Evolutionary conservation across 2,329 filamentous ascomycete species (phyloP), one percentile per base, ranked within the genome.

Genomic region (Neopestalotiopsis clavispora): DNA sequence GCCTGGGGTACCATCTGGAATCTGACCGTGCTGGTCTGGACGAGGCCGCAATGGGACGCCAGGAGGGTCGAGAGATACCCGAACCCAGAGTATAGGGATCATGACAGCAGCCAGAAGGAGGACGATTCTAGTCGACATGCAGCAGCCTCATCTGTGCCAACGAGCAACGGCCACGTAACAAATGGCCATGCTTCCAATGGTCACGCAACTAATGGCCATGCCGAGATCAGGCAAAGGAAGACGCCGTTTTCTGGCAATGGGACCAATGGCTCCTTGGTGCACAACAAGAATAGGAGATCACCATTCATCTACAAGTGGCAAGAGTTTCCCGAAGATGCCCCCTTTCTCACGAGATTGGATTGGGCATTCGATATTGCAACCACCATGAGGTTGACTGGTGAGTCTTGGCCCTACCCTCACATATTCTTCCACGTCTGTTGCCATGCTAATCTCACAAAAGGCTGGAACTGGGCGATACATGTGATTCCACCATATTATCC

Each of bases 231-330:
- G 32, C 30, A 62, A 40, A 62, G 28, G 32, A 62, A 38, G 57
- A 34, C 13, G 23, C 59, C 42, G 59, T 9, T 6, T 28, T 1
- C 61, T 1, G 38, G 61, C 32, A 13, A 64, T 49, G 61, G 13
- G 5, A 14, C 3, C 34, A 38, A 38, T 38, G 34, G 34, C 34
- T 38, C 34, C 34, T 7, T 38, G 6, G 6, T 38, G 34, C 6
- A 38, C 6, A 38, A 10, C 10, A 38, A 3, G 10, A 38, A 1
- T 38, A 10, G 10, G 34, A 38, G 34, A 38, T 74, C 80, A 20
- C 77, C 79, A 4, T 80, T 80, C 60, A 83, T 87, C 68, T 90
- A 90, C 68, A 84, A 86, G 73, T 91, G 89, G 89, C 85, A 91
- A 75, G 78, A 83, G 0, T 91, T 86, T 71, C 89, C 89, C 0